These are phyloP conservation scores for Ascochyta rabiei DNA, from an alignment of 2,329 filamentous ascomycete species.

Conservation along the genomic window DNA sequence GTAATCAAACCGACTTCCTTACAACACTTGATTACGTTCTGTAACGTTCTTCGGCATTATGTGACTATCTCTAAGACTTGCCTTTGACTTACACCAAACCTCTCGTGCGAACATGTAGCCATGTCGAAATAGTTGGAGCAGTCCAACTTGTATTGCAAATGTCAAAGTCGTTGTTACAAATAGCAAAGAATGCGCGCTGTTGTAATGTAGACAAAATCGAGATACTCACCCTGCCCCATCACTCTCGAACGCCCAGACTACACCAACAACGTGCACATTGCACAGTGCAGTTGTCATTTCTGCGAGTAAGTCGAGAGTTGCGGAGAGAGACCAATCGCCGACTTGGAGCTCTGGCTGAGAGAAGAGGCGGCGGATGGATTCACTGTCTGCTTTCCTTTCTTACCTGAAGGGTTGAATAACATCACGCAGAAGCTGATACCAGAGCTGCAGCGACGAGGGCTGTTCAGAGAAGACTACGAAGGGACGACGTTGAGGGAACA, in stretches of 20 bases:
- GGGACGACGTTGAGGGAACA: constrained; percentile 62
- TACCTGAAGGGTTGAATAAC: constrained; percentile 31
- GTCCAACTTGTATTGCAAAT: too few relatives aligned
- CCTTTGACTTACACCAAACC: too few relatives aligned
- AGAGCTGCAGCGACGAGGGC: constrained; percentile 28
- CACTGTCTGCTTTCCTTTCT: constrained; percentile 60
- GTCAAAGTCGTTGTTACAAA: too few relatives aligned
- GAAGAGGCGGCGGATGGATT: constrained; percentile 75
- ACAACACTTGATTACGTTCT: too few relatives aligned
- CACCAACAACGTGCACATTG: neutral
- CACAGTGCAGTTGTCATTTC: constrained; percentile 2
- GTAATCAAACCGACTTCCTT: too few relatives aligned
- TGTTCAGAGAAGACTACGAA: constrained; percentile 56
- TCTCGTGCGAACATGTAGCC: too few relatives aligned
- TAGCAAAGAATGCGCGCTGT: too few relatives aligned
- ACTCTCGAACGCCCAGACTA: neutral
- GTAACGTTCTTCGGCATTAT: too few relatives aligned
- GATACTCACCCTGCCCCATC: too few relatives aligned
- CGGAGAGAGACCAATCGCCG: constrained; percentile 23
- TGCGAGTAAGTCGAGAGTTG: neutral
- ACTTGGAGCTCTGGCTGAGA: constrained; percentile 67
- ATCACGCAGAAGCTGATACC: constrained; percentile 31
- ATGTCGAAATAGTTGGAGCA: too few relatives aligned
- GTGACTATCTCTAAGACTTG: too few relatives aligned
- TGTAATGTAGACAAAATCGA: neutral